Conservation (phyloP, 345 rosid genomes). For the Citrus maxima region DNA sequence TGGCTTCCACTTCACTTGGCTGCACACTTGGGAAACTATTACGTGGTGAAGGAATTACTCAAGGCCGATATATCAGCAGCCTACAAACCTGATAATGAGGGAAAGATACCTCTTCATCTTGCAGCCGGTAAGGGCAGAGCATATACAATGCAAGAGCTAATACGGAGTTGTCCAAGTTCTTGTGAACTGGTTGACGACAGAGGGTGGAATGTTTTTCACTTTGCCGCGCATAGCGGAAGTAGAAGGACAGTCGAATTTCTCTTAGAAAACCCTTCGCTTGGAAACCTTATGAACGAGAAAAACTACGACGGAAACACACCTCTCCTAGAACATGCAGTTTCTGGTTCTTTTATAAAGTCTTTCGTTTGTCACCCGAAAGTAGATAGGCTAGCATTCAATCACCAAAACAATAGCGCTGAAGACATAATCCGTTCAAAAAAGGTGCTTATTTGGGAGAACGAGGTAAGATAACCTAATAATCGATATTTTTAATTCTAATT, state of each 20-base stretch:
- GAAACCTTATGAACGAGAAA: not conserved
- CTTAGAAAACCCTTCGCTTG: not conserved
- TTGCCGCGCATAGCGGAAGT: not conserved
- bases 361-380: not conserved
- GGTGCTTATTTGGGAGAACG: not conserved
- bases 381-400: not conserved
- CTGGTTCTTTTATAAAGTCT: not conserved
- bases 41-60: not conserved
- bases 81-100: not conserved
- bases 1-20: slow-evolving; percentile 24
- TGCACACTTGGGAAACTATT: not conserved
- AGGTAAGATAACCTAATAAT: not conserved
- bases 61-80: not conserved
- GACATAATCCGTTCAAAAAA: not conserved
- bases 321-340: not conserved
- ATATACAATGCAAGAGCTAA: not conserved
- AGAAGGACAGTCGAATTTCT: not conserved
- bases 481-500: no score
- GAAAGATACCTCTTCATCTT: not conserved
- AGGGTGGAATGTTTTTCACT: not conserved
- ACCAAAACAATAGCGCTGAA: not conserved
- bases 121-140: not conserved
- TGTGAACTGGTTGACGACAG: not conserved
- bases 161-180: slow-evolving; percentile 6
- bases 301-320: not conserved